Conservation (phyloP, 306 rosid species). For the Mucuna pruriens region DNA sequence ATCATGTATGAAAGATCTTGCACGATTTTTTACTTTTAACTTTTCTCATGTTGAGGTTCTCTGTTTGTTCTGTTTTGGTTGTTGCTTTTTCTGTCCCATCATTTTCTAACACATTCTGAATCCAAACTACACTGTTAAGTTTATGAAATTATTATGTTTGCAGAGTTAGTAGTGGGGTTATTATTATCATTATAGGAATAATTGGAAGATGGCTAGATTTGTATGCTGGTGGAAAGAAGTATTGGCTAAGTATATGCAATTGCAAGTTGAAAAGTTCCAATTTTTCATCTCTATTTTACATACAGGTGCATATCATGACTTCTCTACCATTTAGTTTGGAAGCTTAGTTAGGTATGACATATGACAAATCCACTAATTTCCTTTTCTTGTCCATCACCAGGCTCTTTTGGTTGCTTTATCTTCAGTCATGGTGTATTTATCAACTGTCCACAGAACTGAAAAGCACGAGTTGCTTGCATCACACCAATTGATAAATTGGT, state of each 20-base stretch:
- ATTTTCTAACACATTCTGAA: slow-evolving; percentile 19
- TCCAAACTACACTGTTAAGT: slow-evolving; percentile 21
- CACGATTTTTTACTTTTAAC: background rate
- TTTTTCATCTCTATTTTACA: slow-evolving; percentile 65
- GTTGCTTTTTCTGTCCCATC: background rate
- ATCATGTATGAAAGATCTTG: background rate
- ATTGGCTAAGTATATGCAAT: slow-evolving; percentile 72
- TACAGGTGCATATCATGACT: slow-evolving; percentile 62
- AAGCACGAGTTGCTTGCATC: slow-evolving; percentile 68
- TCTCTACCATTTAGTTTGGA: slow-evolving; percentile 21
- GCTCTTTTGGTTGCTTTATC: slow-evolving; percentile 80
- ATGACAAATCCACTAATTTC: slow-evolving; percentile 6
- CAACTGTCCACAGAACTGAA: slow-evolving; percentile 81
- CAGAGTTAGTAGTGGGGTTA: slow-evolving; percentile 80
- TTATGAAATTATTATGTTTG: slow-evolving; percentile 37
- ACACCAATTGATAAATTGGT: slow-evolving; percentile 82
- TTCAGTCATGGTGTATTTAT: slow-evolving; percentile 76
- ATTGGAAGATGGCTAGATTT: slow-evolving; percentile 75
- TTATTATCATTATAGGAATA: slow-evolving; percentile 73
- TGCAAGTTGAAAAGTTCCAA: slow-evolving; percentile 50
- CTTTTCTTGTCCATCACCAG: slow-evolving; percentile 44
- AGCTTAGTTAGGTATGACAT: slow-evolving; percentile 27
- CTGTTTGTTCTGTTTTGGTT: background rate
- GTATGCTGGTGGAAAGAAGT: slow-evolving; percentile 61
- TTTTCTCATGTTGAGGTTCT: slow-evolving; percentile 8